phyloP scores from a whole-genome alignment of 2,329 filamentous ascomycete species.

The Coniella vitis region DNA sequence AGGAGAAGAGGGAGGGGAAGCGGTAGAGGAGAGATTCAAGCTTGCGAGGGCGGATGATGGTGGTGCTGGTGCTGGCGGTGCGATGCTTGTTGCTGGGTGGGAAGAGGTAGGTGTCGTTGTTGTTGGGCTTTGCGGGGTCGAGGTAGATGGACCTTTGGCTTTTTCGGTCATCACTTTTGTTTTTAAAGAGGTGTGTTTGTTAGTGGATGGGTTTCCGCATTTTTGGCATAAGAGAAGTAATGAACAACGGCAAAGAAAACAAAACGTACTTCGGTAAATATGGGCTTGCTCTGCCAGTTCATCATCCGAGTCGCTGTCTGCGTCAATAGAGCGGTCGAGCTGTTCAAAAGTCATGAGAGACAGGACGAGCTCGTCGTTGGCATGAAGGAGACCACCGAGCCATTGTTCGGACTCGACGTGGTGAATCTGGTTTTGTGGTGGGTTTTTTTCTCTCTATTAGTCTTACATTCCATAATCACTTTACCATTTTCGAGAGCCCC shows the following conservation, averaged over 20 bases:
- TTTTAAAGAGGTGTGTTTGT: too few species aligned
- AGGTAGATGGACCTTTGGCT: constrained; percentile 34
- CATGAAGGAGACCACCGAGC: constrained; percentile 82
- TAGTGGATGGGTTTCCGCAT: too few species aligned
- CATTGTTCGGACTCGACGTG: constrained; percentile 86
- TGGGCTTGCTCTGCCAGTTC: constrained; percentile 61
- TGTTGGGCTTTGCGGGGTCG: constrained; percentile 34
- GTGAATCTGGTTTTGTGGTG: constrained; percentile 63
- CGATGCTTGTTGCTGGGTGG: too few species aligned
- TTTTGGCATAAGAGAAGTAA: too few species aligned
- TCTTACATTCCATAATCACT: too few species aligned
- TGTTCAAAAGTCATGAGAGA: constrained; percentile 93
- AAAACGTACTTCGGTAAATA: constrained; percentile 50
- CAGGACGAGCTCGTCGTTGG: constrained; percentile 92
- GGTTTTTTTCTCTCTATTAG: too few species aligned
- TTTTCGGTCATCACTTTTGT: constrained; percentile 50
- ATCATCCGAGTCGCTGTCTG: constrained; percentile 64
- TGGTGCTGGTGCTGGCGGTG: too few species aligned
- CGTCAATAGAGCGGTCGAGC: constrained; percentile 77
- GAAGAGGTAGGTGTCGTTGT: too few species aligned
- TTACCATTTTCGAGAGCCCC: too few species aligned
- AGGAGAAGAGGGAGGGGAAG: constrained; percentile 25
- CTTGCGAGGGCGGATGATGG: constrained; percentile 34
- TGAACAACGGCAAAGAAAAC: background rate
- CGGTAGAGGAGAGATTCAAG: constrained; percentile 33